Evolutionary conservation across 1,139 yeast species (phyloP).

Genomic region (Blastobotrys serpentis): DNA sequence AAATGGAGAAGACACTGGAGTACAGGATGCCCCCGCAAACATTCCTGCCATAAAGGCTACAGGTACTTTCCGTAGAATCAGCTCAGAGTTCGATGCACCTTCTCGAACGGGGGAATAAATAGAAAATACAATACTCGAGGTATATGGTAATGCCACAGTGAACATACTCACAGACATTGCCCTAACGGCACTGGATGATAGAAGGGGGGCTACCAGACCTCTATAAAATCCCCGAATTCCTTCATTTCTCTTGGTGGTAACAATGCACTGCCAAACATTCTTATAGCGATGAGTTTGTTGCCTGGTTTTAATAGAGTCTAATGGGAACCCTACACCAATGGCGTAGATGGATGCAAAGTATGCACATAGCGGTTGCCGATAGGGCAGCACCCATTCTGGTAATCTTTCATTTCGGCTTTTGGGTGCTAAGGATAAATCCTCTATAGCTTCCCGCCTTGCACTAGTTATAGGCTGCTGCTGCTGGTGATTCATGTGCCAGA

Average conservation of each 20-base stretch:
- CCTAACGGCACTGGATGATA: slow-evolving; percentile 31
- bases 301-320: slow-evolving; percentile 81
- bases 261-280: slow-evolving; percentile 58
- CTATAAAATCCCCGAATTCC: slow-evolving; percentile 73
- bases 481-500: slow-evolving; percentile 1
- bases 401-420: slow-evolving; percentile 31
- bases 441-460: slow-evolving; percentile 12
- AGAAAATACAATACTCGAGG: slow-evolving; percentile 28
- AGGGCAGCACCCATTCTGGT: slow-evolving; percentile 54
- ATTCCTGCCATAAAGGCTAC: slow-evolving; percentile 66
- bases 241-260: slow-evolving; percentile 56
- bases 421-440: slow-evolving; percentile 15
- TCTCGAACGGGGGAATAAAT: slow-evolving; percentile 25
- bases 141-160: slow-evolving; percentile 53
- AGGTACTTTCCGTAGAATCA: slow-evolving; percentile 56
- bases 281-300: slow-evolving; percentile 75
- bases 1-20: slow-evolving; percentile 77
- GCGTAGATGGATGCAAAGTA: slow-evolving; percentile 63
- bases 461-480: slow-evolving; percentile 6
- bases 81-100: slow-evolving; percentile 16
- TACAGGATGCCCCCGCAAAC: slow-evolving; percentile 63
- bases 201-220: slow-evolving; percentile 49
- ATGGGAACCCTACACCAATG: slow-evolving; percentile 75
- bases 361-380: slow-evolving; percentile 58
- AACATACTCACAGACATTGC: slow-evolving; percentile 59